These are phyloP conservation scores for Bauhinia variegata DNA, from an alignment of 306 rosid genomes.

Conservation along the genomic window DNA sequence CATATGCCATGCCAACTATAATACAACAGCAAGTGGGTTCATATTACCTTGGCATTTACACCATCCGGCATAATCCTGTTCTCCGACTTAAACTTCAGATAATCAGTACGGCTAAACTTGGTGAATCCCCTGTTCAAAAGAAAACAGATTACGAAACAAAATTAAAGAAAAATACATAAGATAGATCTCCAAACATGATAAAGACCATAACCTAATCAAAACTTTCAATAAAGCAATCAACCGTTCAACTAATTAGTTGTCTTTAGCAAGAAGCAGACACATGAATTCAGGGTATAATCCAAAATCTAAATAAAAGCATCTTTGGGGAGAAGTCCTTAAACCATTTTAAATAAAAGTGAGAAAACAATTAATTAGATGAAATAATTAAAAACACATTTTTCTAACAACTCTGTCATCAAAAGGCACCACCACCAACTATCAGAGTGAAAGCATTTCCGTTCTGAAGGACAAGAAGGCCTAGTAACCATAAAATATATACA, in stretches of 20 bases:
- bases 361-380: not conserved
- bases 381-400: not conserved
- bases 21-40: not conserved
- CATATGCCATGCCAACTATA: not conserved
- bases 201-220: not conserved
- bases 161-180: not conserved
- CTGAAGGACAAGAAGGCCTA: not conserved
- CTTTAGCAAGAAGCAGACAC: not conserved
- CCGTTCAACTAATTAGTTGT: not conserved
- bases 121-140: constrained; percentile 70
- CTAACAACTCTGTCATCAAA: too few species aligned
- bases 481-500: not conserved
- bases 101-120: constrained; percentile 65
- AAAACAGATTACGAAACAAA: not conserved
- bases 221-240: not conserved
- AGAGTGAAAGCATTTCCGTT: too few species aligned
- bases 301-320: not conserved
- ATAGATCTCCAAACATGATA: not conserved
- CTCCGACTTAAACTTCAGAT: constrained; percentile 61
- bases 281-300: not conserved
- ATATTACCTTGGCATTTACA: constrained; percentile 76
- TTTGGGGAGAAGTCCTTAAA: not conserved
- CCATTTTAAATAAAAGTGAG: not conserved
- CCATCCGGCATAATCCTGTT: constrained; percentile 62
- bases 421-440: too few species aligned